Conservation (phyloP, 78 protist species). For the Creolimax fragrantissima region DNA sequence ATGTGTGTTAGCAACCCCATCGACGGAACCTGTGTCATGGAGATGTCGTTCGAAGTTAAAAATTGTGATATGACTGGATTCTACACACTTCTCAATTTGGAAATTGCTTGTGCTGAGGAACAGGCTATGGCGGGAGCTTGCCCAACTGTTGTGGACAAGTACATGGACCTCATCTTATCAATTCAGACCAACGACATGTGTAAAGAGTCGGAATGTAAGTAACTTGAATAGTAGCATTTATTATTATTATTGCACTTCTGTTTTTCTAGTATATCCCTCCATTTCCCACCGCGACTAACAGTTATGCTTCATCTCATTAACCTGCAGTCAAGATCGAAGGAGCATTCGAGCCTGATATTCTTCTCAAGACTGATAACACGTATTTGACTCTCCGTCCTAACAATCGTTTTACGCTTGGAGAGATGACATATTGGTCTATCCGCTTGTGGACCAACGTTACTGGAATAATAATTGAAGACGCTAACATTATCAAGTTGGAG, state of each 20-base stretch:
- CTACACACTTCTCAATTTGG: not conserved
- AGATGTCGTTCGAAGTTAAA: not conserved
- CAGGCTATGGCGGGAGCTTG: not conserved
- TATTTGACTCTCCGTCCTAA: not conserved
- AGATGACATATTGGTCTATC: not conserved
- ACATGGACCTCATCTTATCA: not conserved
- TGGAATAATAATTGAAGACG: not conserved
- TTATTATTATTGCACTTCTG: too few species aligned
- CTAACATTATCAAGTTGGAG: not conserved
- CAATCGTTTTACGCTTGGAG: not conserved
- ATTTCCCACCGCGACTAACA: too few species aligned
- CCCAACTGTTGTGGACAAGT: not conserved
- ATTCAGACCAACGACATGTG: not conserved
- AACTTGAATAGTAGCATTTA: not conserved
- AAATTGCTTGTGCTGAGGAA: not conserved
- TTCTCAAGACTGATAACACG: not conserved
- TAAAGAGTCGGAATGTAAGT: too few species aligned
- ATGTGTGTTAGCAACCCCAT: not conserved
- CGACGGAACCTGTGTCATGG: not conserved
- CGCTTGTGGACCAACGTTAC: not conserved
- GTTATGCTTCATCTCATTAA: too few species aligned
- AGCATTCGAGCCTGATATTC: not conserved
- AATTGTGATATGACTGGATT: not conserved
- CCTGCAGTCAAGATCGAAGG: not conserved
- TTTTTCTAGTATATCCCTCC: too few species aligned